Evolutionary conservation across 805 yeast genomes (phyloP).

Genomic region (Yarrowia keelungensis): DNA sequence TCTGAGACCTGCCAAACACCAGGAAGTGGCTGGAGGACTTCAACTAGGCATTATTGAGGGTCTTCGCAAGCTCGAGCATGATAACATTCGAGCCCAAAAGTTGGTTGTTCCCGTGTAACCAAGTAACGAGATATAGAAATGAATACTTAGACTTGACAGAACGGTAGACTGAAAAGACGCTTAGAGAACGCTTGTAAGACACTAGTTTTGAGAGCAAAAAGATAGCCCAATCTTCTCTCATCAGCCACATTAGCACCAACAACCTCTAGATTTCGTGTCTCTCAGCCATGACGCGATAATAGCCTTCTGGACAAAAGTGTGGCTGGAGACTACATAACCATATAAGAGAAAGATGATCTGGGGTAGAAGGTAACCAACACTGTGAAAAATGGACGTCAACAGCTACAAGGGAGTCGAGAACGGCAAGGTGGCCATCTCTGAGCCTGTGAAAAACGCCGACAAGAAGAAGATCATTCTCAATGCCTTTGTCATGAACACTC

Average conservation of each 20-base stretch:
- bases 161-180: too few relatives aligned
- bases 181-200: too few relatives aligned
- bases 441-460: neutral
- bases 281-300: constrained; percentile 27
- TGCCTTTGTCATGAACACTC: constrained; percentile 52
- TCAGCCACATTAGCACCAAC: neutral
- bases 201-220: too few relatives aligned
- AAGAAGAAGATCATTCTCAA: constrained; percentile 50
- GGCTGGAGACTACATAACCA: constrained; percentile 13
- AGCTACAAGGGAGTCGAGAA: constrained; percentile 26
- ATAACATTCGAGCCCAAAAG: constrained; percentile 20
- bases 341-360: neutral
- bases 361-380: neutral
- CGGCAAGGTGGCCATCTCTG: constrained; percentile 15
- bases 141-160: too few relatives aligned
- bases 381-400: constrained; percentile 23
- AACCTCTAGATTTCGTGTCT: neutral
- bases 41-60: constrained; percentile 22
- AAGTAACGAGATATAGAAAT: neutral
- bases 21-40: constrained; percentile 20
- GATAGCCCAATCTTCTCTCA: neutral
- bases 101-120: constrained; percentile 14
- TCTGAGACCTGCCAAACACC: constrained; percentile 10
- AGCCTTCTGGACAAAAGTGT: constrained; percentile 6
- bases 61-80: constrained; percentile 17